Conservation (phyloP, 176 grass and related monocot species). For the Bothriochloa decipiens region DNA sequence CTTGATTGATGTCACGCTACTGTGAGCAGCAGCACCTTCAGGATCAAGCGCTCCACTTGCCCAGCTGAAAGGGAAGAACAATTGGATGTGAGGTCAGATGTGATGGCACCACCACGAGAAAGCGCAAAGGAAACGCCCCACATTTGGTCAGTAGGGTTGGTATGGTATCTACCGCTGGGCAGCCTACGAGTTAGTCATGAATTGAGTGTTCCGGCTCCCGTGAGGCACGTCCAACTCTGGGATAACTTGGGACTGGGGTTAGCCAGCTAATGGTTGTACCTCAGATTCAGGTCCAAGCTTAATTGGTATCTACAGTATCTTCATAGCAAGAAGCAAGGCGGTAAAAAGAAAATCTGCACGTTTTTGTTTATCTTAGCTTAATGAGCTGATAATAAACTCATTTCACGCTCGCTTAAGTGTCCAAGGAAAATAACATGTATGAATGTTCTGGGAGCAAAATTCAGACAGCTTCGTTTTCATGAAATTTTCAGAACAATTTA, state of each 20-base stretch:
- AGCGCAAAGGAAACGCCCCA: conserved; percentile 16
- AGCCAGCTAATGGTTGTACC: conserved; percentile 1
- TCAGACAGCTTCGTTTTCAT: background rate
- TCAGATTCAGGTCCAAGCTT: background rate
- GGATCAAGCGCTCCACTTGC: conserved; percentile 96
- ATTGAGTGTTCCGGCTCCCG: conserved; percentile 33
- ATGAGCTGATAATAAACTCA: background rate
- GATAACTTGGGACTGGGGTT: conserved; percentile 33
- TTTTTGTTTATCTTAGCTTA: background rate
- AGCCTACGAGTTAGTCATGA: conserved; percentile 24
- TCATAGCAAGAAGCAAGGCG: background rate
- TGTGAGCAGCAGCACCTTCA: conserved; percentile 58
- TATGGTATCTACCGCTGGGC: conserved; percentile 15
- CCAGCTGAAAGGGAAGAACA: conserved; percentile 66
- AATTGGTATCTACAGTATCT: background rate
- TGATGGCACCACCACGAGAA: conserved; percentile 25
- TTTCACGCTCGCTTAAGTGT: background rate
- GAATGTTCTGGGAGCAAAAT: background rate
- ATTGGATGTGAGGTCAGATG: conserved; percentile 28
- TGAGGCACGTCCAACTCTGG: background rate
- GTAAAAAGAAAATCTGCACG: background rate
- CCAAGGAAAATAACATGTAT: background rate
- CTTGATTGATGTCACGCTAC: conserved; percentile 80
- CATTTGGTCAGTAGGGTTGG: conserved; percentile 32
- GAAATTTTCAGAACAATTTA: background rate